A percentile compares a stretch with the other conserved stretches of the same genome.
Evolutionary conservation across 2,329 filamentous ascomycete species (phyloP).

Genomic region (Aspergillus ustus): DNA sequence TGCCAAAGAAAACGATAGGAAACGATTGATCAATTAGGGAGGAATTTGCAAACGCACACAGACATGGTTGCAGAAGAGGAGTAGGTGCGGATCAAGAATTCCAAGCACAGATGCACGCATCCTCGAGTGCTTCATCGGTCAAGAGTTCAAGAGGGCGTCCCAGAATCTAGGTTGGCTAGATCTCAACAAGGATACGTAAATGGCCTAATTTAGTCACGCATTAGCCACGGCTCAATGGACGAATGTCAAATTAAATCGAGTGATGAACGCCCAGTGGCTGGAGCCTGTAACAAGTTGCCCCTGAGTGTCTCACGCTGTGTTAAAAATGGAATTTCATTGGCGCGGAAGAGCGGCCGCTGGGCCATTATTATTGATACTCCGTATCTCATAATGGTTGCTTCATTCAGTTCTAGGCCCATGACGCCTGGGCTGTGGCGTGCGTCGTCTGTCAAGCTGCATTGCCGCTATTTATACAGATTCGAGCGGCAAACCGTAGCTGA

Average conservation of each 20-base stretch:
- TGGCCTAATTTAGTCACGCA: conserved; percentile 5
- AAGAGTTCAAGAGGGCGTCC: neutral
- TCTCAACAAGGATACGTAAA: conserved; percentile 6
- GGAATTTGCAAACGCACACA: conserved; percentile 1
- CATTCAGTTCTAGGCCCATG: conserved; percentile 18
- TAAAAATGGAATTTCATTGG: conserved; percentile 16
- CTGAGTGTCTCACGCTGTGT: conserved; percentile 26
- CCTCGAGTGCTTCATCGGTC: neutral
- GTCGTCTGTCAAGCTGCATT: neutral
- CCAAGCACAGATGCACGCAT: neutral
- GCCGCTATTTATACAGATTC: neutral
- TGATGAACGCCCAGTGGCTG: conserved; percentile 15
- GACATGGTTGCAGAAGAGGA: neutral
- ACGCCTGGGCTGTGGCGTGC: neutral
- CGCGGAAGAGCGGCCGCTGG: neutral
- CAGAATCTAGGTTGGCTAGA: conserved; percentile 2
- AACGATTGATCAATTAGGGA: conserved; percentile 1
- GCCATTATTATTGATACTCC: neutral
- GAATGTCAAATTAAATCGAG: conserved; percentile 15
- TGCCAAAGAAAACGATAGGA: neutral
- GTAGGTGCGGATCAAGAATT: neutral
- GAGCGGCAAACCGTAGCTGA: neutral
- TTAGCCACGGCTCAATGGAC: conserved; percentile 6
- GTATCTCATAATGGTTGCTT: conserved; percentile 1
- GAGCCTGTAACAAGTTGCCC: conserved; percentile 26